Evolutionary conservation across 1,139 yeast genomes (phyloP), one percentile per base, ranked within the genome.

Genomic region (Diutina ranongensis): DNA sequence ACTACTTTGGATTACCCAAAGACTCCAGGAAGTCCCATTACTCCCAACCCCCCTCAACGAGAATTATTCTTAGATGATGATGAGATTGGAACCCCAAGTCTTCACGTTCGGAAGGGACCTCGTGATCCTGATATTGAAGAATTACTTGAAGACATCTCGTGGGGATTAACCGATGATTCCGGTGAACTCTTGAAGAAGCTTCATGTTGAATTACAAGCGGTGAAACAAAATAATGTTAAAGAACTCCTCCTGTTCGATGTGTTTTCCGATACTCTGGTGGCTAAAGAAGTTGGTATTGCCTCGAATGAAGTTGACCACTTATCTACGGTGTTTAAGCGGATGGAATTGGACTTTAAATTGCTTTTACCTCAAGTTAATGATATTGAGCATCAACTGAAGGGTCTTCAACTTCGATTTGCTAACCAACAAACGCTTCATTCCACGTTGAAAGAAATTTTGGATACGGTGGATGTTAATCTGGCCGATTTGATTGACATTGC

Each of bases 351-450:
- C 47, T 67, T 71, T 50, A 65, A 38, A 21, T 25, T 38, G 28
- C 16, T 38, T 10, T 38, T 38, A 15, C 42, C 42, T 13, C 42
- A 38, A 18, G 25, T 38, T 12, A 38, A 38, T 25, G 42, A 38
- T 18, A 25, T 38, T 16, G 42, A 38, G 10, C 42, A 25, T 18
- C 31, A 38, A 12, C 33, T 25, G 32, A 38, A 38, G 54, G 96
- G 96, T 45, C 64, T 88, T 32, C 97, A 89, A 62, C 83, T 88
- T 3, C 83, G 81, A 54, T 78, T 92, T 4, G 80, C 86, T 35
- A 89, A 89, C 61, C 86, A 85, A 60, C 85, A 85, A 55, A 61
- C 72, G 19, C 67, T 89, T 38, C 82, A 80, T 70, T 76, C 74
- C 46, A 92, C 85, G 49, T 71, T 88, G 48, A 74, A 76, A 47